phyloP scores from a whole-genome alignment of 345 rosid species.

The Melaleuca quinquenervia region DNA sequence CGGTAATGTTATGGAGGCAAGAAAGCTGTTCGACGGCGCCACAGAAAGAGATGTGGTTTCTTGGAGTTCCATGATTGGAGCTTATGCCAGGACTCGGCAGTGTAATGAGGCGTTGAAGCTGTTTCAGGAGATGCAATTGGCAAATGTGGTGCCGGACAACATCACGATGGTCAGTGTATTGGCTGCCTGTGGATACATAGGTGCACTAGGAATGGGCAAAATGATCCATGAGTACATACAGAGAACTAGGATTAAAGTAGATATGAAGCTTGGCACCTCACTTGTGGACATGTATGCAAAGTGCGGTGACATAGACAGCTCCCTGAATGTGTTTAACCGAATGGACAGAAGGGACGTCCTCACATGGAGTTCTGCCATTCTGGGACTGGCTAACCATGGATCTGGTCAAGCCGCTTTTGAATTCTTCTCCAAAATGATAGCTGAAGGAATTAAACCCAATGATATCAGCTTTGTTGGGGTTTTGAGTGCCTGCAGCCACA shows the following conservation, averaged over 20 bases:
- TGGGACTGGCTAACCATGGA: conserved; percentile 19
- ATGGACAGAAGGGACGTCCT: conserved; percentile 10
- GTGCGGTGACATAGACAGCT: conserved; percentile 13
- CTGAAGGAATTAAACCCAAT: conserved; percentile 5
- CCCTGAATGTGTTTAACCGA: conserved; percentile 6
- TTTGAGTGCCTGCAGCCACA: conserved; percentile 12
- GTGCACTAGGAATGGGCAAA: conserved; percentile 9
- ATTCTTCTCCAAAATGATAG: conserved; percentile 7
- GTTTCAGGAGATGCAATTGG: neutral
- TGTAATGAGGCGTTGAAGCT: neutral
- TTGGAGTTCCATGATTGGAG: conserved; percentile 1
- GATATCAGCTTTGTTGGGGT: conserved; percentile 11
- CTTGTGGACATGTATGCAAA: conserved; percentile 15
- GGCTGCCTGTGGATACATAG: conserved; percentile 13
- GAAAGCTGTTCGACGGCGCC: conserved; percentile 2
- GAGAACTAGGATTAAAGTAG: conserved; percentile 5
- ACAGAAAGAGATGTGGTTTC: neutral
- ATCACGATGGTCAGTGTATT: conserved; percentile 16
- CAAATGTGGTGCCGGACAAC: conserved; percentile 8
- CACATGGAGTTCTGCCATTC: conserved; percentile 11
- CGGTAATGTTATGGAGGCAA: neutral
- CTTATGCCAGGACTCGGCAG: neutral
- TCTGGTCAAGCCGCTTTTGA: conserved; percentile 2
- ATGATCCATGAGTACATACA: conserved; percentile 7
- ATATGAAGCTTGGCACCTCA: conserved; percentile 13